Percentiles rank a stretch among this genome's conserved stretches.
These are phyloP conservation scores for Calonectria henricotiae DNA, from an alignment of 2,329 filamentous ascomycete species.

Conservation along the genomic window DNA sequence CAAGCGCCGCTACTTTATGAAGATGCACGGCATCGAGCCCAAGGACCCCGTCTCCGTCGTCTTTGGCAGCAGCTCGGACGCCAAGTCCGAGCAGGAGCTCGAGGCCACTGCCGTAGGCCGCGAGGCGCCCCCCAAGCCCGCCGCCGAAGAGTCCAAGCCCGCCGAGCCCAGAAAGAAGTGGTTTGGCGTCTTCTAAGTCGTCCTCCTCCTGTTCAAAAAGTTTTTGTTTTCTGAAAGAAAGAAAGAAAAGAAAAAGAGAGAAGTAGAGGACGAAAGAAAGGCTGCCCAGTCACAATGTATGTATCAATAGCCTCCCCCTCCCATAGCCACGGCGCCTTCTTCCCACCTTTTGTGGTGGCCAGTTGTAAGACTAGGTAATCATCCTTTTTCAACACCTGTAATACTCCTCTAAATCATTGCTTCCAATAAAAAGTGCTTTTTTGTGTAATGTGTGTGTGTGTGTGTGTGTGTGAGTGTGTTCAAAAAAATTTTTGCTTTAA, in stretches of 20 bases:
- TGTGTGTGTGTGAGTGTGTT: neutral
- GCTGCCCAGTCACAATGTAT: constrained; percentile 23
- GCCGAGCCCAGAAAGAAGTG: constrained; percentile 78
- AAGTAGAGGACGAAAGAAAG: neutral
- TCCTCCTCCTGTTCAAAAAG: neutral
- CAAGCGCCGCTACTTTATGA: constrained; percentile 88
- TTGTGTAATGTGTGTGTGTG: neutral
- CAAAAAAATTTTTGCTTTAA: neutral
- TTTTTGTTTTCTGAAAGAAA: neutral
- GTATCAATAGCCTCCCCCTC: constrained; percentile 40
- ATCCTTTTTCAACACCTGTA: constrained; percentile 37
- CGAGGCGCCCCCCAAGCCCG: constrained; percentile 54
- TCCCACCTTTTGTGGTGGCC: constrained; percentile 32
- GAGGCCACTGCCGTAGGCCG: constrained; percentile 59
- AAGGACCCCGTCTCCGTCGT: constrained; percentile 69
- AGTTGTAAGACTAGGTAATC: constrained; percentile 45
- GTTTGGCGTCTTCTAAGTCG: constrained; percentile 86
- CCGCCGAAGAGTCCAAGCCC: constrained; percentile 52
- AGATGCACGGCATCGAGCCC: constrained; percentile 86
- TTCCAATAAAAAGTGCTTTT: constrained; percentile 25
- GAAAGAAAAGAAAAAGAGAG: neutral
- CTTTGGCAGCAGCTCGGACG: constrained; percentile 56
- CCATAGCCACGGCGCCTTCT: constrained; percentile 39
- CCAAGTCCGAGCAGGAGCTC: constrained; percentile 57
- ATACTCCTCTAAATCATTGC: constrained; percentile 31